Base-by-base conservation (phyloP, 106 monocot genomes). In the Dendrobium officinale region DNA sequence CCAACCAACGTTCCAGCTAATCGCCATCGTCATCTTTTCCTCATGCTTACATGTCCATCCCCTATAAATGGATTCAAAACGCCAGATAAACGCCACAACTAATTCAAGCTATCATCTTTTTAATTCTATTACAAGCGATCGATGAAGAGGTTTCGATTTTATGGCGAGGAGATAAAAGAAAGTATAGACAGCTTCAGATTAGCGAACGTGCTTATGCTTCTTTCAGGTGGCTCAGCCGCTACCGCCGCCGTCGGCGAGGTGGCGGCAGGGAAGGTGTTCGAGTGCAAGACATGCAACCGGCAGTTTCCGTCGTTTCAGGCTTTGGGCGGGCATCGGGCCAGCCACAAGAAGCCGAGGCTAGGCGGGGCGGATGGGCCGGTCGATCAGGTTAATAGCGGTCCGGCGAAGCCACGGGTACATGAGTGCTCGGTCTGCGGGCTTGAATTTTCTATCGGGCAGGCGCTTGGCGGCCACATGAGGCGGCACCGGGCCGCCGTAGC, bases 271-370 rank as follows among this genome's bases (percentile, higher is more conserved):
- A 48, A 83, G 31, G 85, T 81, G 75, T 89, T 89, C 78, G 86
- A 92, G 85, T 90, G 92, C 81, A 90, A 90, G 80, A 92, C 92
- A 0, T 90, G 92, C 68, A 81, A 51, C 80, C 86, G 89, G 15
- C 80, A 80, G 88, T 92, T 92, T 70, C 58, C 83, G 1, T 86
- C 92, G 15, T 92, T 92, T 43, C 91, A 91, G 40, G 91, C 91
- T 9, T 83, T 91, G 47, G 91, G 91, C 0, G 88, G 88, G 4
- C 91, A 91, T 80, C 86, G 91, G 3, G 86, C 91, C 5, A 89
- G 91, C 78, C 95, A 95, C 82, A 93, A 93, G 75, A 91, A 85
- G 59, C 84, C 86, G 64, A 80, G 80, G 82, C 40, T 78, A 16
- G 27, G 5, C 0, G 77, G 40, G 17, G 51, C 15, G 2, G 82